These are phyloP conservation scores for Apiotrichum porosum DNA, from an alignment of 1,284 basidiomycete genomes.

Conservation along the genomic window DNA sequence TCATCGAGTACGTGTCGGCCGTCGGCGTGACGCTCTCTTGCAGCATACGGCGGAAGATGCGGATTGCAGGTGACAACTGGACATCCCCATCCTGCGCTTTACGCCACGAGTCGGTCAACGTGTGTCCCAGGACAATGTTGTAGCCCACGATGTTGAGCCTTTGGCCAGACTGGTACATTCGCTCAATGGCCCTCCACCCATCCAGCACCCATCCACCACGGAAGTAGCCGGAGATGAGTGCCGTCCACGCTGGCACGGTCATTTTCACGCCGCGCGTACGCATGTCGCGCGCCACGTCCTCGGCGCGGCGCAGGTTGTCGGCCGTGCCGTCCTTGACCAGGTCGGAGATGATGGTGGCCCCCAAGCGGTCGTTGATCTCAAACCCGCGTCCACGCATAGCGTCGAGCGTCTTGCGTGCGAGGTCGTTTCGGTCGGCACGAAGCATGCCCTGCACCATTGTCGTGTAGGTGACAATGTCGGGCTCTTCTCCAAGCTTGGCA, in stretches of 20 bases:
- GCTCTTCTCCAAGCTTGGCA: slow-evolving; percentile 53
- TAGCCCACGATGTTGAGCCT: slow-evolving; percentile 61
- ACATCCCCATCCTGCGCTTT: slow-evolving; percentile 25
- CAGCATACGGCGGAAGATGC: slow-evolving; percentile 62
- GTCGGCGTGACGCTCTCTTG: slow-evolving; percentile 53
- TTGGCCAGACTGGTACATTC: slow-evolving; percentile 59
- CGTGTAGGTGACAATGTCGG: slow-evolving; percentile 75
- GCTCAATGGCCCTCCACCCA: slow-evolving; percentile 53
- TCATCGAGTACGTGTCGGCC: slow-evolving; percentile 67
- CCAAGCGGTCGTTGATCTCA: slow-evolving; percentile 64
- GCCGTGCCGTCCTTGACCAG: slow-evolving; percentile 58
- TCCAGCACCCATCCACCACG: slow-evolving; percentile 41
- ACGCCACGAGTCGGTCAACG: slow-evolving; percentile 43
- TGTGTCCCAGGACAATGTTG: slow-evolving; percentile 65
- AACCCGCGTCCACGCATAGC: slow-evolving; percentile 71
- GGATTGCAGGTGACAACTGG: slow-evolving; percentile 24
- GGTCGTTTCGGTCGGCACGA: slow-evolving; percentile 61
- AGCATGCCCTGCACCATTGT: slow-evolving; percentile 69
- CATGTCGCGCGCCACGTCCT: slow-evolving; percentile 66
- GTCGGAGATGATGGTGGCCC: slow-evolving; percentile 67
- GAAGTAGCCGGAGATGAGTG: slow-evolving; percentile 43
- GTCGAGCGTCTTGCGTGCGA: slow-evolving; percentile 58
- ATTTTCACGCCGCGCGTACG: slow-evolving; percentile 52
- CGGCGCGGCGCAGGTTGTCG: slow-evolving; percentile 57
- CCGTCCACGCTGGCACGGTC: slow-evolving; percentile 49